Conservation (phyloP, 371 early-diverging fungal genomes). For the Rhizopus arrhizus region DNA sequence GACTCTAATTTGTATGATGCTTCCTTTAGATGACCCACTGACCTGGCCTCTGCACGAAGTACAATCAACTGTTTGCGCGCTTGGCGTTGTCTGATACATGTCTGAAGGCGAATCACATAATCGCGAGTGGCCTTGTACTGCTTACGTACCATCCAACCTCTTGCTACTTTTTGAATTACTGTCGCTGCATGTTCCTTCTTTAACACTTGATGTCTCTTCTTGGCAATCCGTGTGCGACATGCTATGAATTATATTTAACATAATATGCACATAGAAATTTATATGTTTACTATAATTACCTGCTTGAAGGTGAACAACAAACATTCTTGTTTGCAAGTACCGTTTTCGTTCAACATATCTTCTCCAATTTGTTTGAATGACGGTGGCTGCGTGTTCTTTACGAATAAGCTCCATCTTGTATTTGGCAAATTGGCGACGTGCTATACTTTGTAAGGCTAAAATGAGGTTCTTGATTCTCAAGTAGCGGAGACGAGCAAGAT, state of each 20-base stretch:
- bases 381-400: constrained; percentile 71
- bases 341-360: constrained; percentile 64
- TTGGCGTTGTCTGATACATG: constrained; percentile 73
- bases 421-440: constrained; percentile 67
- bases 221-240: constrained; percentile 60
- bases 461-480: constrained; percentile 55
- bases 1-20: constrained; percentile 90
- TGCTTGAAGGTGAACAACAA: constrained; percentile 50
- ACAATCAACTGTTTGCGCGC: constrained; percentile 69
- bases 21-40: constrained; percentile 91
- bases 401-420: constrained; percentile 58
- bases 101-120: constrained; percentile 79
- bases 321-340: constrained; percentile 45
- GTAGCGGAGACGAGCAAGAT: constrained; percentile 70
- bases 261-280: too few relatives aligned
- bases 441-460: constrained; percentile 60
- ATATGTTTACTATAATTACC: too few relatives aligned
- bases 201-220: constrained; percentile 52
- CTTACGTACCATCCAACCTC: constrained; percentile 68
- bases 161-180: constrained; percentile 69
- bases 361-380: constrained; percentile 78
- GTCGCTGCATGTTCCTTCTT: constrained; percentile 68
- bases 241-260: background rate
- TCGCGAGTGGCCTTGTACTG: constrained; percentile 53
- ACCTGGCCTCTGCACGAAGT: constrained; percentile 84